Conservation (phyloP, 2,329 filamentous ascomycete genomes). For the Pseudogymnoascus sp. region DNA sequence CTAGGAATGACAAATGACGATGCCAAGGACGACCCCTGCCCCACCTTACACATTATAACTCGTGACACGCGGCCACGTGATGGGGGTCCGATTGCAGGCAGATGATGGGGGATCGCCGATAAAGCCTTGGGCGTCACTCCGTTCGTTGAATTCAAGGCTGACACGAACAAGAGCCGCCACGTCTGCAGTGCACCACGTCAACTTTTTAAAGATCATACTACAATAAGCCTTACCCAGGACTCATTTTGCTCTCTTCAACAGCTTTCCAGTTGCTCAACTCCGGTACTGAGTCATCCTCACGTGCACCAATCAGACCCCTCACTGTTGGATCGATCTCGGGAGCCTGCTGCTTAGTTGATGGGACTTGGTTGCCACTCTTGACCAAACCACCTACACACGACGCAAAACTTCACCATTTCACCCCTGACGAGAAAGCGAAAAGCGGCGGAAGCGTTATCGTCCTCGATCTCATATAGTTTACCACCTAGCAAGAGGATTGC, state of each 20-base stretch:
- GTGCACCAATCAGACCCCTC: slow-evolving; percentile 8
- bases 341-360: slow-evolving; percentile 4
- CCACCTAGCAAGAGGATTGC: slow-evolving; percentile 30
- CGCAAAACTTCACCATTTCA: slow-evolving; percentile 39
- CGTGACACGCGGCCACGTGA: not conserved
- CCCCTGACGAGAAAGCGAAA: slow-evolving; percentile 45
- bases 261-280: not conserved
- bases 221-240: not conserved
- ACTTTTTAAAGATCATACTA: not conserved
- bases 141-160: slow-evolving; percentile 5
- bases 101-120: not conserved
- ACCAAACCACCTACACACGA: not conserved
- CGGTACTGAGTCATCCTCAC: slow-evolving; percentile 9
- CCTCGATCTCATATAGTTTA: slow-evolving; percentile 28
- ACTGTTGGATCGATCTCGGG: not conserved
- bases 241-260: not conserved
- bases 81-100: not conserved
- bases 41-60: not conserved
- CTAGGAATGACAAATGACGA: not conserved
- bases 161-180: not conserved
- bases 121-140: slow-evolving; percentile 8
- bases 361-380: not conserved
- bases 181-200: not conserved
- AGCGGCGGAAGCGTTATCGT: slow-evolving; percentile 38
- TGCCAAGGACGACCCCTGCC: not conserved